Base-by-base conservation (phyloP, 1,284 basidiomycete species). In the Ganoderma resinaceum region DNA sequence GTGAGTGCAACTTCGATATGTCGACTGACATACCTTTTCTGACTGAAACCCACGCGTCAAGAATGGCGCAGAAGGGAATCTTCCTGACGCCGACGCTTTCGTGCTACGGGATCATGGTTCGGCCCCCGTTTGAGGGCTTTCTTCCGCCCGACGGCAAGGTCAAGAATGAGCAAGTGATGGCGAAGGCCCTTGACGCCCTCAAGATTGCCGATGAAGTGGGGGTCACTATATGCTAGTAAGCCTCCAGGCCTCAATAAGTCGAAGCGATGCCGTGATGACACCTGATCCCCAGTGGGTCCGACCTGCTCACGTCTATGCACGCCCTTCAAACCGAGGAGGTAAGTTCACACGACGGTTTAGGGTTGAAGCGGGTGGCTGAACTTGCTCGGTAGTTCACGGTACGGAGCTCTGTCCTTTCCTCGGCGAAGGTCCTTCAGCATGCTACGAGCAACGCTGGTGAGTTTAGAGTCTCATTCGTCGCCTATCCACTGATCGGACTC, bases 31-130 rank as follows among this genome's bases (percentile, higher is more conserved):
- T 33, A 18, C 29, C 33, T 11, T 11, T n/a, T n/a, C 61, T 62
- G 9, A 62, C 33, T 23, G n/a, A 26, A 49, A 26, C 46, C 6
- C 26, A 26, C 46, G 3, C 26, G n/a, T 37, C 37, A 31, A 77
- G 76, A 20, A 81, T 84, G 81, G 82, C 80, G 0, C 73, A 78
- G 55, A 79, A 79, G 61, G 80, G 78, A 18, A 76, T 84, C 42
- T 82, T 77, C 73, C 76, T 84, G 8, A 86, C 84, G 0, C 85
- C 85, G 6, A 86, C 85, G 0, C 76, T 85, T 9, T 78, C 79
- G n/a, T 78, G 81, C 71, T 82, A 84, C 69, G 82, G 82, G 14
- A 82, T 83, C 70, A 84, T 84, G 81, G 77, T 80, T 12, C 78
- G 83, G 3, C 78, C 81, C 9, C 84, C 84, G 0, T 85, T 82